Conservation (phyloP, 139 green algal species). For the Chlorella sp. region DNA sequence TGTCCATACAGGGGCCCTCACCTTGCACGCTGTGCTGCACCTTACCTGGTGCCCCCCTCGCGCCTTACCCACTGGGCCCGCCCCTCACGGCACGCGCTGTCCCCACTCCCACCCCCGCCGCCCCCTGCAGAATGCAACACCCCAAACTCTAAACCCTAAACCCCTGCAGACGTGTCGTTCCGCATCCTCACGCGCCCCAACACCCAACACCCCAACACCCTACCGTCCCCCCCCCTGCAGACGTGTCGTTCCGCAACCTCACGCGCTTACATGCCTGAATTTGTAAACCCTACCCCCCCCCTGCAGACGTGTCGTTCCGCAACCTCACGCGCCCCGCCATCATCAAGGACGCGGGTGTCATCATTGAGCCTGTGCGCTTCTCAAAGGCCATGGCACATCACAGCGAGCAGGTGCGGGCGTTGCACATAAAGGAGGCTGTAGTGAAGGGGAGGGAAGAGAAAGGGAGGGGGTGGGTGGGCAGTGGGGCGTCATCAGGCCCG, state of each 20-base stretch:
- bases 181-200: constrained; percentile 84
- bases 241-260: constrained; percentile 76
- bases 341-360: constrained; percentile 78
- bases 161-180: constrained; percentile 55
- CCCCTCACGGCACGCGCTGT: no score
- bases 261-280: constrained; percentile 63
- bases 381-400: constrained; percentile 31
- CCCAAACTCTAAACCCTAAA: no score
- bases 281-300: neutral
- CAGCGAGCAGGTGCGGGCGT: constrained; percentile 3
- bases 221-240: constrained; percentile 5
- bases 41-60: no score
- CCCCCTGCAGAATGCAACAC: constrained; percentile 43
- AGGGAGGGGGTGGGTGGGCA: neutral
- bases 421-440: no score
- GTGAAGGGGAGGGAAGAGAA: no score
- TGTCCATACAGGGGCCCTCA: no score
- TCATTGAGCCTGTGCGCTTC: constrained; percentile 78
- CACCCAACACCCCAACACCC: no score
- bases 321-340: constrained; percentile 86
- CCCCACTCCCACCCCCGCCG: no score
- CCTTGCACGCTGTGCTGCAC: no score
- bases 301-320: constrained; percentile 60
- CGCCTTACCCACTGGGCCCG: no score
- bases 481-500: no score